Evolutionary conservation across 2,329 filamentous ascomycete species (phyloP), one percentile per base, ranked within the genome.

Genomic region (Claviceps capensis): DNA sequence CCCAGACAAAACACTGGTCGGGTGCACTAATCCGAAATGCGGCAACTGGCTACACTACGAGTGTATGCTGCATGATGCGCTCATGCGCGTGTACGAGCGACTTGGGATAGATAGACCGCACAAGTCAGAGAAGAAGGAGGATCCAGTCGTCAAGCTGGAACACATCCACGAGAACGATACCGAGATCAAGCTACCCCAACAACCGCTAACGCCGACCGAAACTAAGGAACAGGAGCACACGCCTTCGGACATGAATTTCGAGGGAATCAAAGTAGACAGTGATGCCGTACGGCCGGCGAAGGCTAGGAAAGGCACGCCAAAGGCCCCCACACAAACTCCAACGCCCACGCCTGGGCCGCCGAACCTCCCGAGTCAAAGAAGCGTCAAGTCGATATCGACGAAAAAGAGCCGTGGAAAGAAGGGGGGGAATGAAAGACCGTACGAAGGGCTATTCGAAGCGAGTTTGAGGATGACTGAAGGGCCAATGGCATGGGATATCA

Each of bases 21-120:
- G 77, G 52, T 85, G 81, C 64, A 74, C 73, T 9, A 74, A 73
- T 53, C 60, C 71, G 13, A 60, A 64, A 2, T 85, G 81, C 61
- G 72, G 72, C 50, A 74, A 72, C 51, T 84, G 81, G 81, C 73
- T 84, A 54, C 81, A 85, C 58, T 73, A 79, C 52, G 75, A 81
- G 46, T 85, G 81, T 58, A 68, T 85, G n/a, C 67, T 73, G 36
- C 73, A 80, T 57, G 74, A 78, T 14, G 70, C 75, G 4, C 68
- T 82, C 13, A 65, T 69, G 59, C 68, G 69, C 34, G 72, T 76
- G 0, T 79, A 70, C 60, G 66, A 72, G 34, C 69, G 69, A 50
- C 66, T 81, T 7, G 76, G 77, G 40, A 67, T 63, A 49, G 70
- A 75, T 53, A 76, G 70, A 56, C 75, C 77, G 2, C 74, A 79